phyloP scores from a whole-genome alignment of 768 basidiomycete species.

The Clitopilus hobsonii region DNA sequence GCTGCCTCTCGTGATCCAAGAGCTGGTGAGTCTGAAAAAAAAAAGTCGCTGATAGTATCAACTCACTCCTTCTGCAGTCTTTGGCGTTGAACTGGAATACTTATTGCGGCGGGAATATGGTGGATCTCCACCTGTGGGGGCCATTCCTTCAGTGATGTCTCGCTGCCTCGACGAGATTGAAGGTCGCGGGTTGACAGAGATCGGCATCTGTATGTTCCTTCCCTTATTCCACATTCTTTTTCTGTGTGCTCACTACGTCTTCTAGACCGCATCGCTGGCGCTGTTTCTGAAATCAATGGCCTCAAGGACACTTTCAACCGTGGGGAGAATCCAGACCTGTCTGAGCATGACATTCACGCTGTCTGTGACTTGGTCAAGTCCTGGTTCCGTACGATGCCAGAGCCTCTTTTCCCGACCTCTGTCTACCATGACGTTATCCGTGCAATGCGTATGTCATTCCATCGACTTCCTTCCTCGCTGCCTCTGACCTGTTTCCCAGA shows the following conservation, averaged over 20 bases:
- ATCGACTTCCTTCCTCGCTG: not conserved
- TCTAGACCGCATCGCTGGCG: conserved; percentile 80
- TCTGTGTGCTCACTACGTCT: not conserved
- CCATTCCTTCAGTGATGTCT: conserved; percentile 63
- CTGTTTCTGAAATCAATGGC: conserved; percentile 60
- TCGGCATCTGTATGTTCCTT: conserved; percentile 69
- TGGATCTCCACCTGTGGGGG: conserved; percentile 45
- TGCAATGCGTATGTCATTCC: conserved; percentile 54
- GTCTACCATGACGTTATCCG: conserved; percentile 68
- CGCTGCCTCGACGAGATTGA: conserved; percentile 70
- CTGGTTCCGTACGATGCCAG: conserved; percentile 81
- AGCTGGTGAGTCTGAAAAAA: conserved; percentile 47
- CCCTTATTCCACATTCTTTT: not conserved
- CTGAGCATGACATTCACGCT: conserved; percentile 71
- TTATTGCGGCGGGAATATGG: conserved; percentile 63
- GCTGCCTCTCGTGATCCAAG: conserved; percentile 64
- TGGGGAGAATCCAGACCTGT: conserved; percentile 58
- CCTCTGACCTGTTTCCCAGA: conserved; percentile 33
- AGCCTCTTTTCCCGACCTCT: conserved; percentile 68
- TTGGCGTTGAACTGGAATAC: conserved; percentile 72
- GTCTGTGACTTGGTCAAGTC: conserved; percentile 81
- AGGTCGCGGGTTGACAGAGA: conserved; percentile 68
- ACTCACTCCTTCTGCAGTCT: conserved; percentile 37
- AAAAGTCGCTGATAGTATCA: not conserved
- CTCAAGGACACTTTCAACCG: conserved; percentile 74